These are phyloP conservation scores for Solanum lignicaule DNA, from an alignment of 257 asterid genomes.

Conservation along the genomic window DNA sequence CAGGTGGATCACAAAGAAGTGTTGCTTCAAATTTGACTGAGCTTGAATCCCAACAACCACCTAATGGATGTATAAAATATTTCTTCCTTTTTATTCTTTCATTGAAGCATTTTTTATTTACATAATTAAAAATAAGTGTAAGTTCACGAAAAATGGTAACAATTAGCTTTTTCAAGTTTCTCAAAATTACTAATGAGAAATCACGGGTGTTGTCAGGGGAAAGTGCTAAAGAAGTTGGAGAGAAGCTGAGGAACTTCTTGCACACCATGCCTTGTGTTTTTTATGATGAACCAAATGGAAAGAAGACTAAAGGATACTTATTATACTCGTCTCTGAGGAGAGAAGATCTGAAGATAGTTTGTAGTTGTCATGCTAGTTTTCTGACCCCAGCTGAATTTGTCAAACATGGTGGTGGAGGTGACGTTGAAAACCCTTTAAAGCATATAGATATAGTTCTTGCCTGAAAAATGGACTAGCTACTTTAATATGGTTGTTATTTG, in stretches of 20 bases:
- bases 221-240: neutral
- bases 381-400: constrained; percentile 69
- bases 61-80: too few relatives aligned
- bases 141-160: neutral
- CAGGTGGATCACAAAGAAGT: constrained; percentile 36
- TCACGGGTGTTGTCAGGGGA: neutral
- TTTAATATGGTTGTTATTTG: too few relatives aligned
- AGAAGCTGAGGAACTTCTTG: constrained; percentile 17
- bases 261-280: constrained; percentile 48
- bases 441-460: constrained; percentile 37
- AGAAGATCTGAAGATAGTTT: constrained; percentile 59
- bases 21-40: constrained; percentile 42
- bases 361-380: constrained; percentile 69
- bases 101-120: too few relatives aligned
- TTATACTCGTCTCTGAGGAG: constrained; percentile 45
- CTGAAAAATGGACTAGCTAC: too few relatives aligned
- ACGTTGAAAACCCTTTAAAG: constrained; percentile 57
- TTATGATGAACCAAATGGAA: constrained; percentile 34
- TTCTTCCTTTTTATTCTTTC: too few relatives aligned
- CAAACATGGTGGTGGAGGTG: constrained; percentile 68
- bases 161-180: too few relatives aligned
- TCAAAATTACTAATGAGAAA: neutral
- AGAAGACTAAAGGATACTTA: constrained; percentile 43
- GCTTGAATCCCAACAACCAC: constrained; percentile 14
- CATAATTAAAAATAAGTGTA: neutral